Evolutionary conservation across 371 early-diverging fungal genomes (phyloP), one percentile per base, ranked within the genome.

Genomic region (Saksenaea vasiformis): DNA sequence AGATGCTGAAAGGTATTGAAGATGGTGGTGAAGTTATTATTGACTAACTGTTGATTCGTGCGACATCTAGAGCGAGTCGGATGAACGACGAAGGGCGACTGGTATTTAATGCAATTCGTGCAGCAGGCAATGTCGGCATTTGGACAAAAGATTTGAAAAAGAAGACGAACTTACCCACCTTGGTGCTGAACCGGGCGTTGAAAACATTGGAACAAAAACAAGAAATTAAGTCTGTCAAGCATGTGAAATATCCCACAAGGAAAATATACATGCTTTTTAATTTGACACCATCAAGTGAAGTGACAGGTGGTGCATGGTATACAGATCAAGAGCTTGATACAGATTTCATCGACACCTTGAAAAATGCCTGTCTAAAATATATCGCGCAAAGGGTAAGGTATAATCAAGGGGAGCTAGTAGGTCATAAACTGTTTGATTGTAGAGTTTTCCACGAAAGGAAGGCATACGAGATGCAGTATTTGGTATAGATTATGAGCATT

Each of bases 261-360:
- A 98, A 97, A 65, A 83, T 95, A 24, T 99, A 98, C 77, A 96
- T 99, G 95, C 82, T 98, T 22, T 91, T 80, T 60, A 92, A 96
- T 60, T 56, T 94, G 44, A 86, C 87, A 1, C 98, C 99, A 3
- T 95, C 96, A 11, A 89, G 88, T 31, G 98, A 98, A 66, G 84
- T 99, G 10, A 97, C 98, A 24, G 99, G 99, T 68, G 98, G 99
- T 17, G 91, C 94, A 22, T 99, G 98, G 96, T 99, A 93, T 73
- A 95, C 93, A 1, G 98, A 98, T 77, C 93, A 96, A 67, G 97
- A 97, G 62, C 79, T 99, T 64, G 99, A 99, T 80, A 84, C 85
- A 4, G 95, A 95, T 22, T 98, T 98, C 72, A 95, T 98, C 60
- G 91, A 97, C 39, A 87, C 85, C 62, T 70, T 99, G 24, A 83